Conservation (phyloP, 2,329 filamentous ascomycete genomes). For the Paraphoma sp. region DNA sequence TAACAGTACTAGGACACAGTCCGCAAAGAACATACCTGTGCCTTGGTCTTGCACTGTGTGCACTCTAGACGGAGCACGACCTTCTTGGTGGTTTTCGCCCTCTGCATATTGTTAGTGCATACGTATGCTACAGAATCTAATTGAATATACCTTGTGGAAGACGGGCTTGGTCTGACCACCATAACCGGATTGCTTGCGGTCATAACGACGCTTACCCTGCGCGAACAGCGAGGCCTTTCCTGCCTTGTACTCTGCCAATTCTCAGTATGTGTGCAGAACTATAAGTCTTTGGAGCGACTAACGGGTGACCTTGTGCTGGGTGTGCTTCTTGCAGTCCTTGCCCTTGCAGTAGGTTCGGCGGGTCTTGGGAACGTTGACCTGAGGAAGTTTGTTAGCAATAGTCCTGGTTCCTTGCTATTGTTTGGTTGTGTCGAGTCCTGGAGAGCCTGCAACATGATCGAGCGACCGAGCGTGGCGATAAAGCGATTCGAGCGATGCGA, state of each 20-base stretch:
- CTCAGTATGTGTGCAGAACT: slow-evolving; percentile 30
- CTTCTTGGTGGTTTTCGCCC: slow-evolving; percentile 99
- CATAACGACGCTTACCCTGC: slow-evolving; percentile 99
- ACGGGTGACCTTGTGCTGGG: slow-evolving; percentile 47
- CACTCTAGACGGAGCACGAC: slow-evolving; percentile 98
- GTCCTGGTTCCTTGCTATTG: not conserved
- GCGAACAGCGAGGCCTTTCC: slow-evolving; percentile 95
- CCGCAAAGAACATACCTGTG: slow-evolving; percentile 30
- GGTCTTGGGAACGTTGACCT: slow-evolving; percentile 99
- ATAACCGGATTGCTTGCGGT: slow-evolving; percentile 92
- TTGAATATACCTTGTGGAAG: slow-evolving; percentile 77
- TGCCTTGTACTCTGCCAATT: slow-evolving; percentile 78
- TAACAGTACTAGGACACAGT: not conserved
- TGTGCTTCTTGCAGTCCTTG: slow-evolving; percentile 77
- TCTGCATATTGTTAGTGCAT: slow-evolving; percentile 60
- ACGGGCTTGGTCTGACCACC: slow-evolving; percentile 99
- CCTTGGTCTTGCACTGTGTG: slow-evolving; percentile 79
- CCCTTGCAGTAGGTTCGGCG: slow-evolving; percentile 97
- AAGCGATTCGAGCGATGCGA: not conserved
- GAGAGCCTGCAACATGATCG: slow-evolving; percentile 10
- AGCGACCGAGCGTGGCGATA: slow-evolving; percentile 3
- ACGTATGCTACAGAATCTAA: not conserved
- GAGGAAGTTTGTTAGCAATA: slow-evolving; percentile 26
- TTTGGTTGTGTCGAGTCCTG: not conserved
- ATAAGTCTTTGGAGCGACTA: slow-evolving; percentile 21